phyloP scores from a whole-genome alignment of 2,329 filamentous ascomycete species.

The Penicillium sp. region DNA sequence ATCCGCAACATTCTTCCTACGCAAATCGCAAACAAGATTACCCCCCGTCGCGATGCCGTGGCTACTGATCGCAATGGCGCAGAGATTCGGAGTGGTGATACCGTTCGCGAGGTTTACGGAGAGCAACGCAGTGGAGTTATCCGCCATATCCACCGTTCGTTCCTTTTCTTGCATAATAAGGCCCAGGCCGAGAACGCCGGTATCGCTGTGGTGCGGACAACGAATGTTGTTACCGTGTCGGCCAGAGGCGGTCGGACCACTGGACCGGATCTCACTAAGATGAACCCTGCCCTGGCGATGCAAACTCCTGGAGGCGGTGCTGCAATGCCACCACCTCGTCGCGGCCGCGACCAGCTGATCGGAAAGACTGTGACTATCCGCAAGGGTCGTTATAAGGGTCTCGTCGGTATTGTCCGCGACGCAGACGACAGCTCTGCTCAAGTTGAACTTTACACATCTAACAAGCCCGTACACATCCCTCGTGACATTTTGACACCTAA shows the following conservation, averaged over 20 bases:
- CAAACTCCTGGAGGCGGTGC: conserved; percentile 54
- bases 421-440: conserved; percentile 82
- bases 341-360: conserved; percentile 76
- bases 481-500: conserved; percentile 83
- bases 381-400: conserved; percentile 85
- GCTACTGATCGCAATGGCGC: conserved; percentile 91
- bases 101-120: conserved; percentile 84
- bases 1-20: conserved; percentile 81
- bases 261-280: conserved; percentile 76
- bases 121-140: conserved; percentile 86
- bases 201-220: conserved; percentile 82
- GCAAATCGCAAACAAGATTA: conserved; percentile 86
- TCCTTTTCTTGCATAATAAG: conserved; percentile 83
- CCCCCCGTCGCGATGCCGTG: conserved; percentile 77
- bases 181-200: conserved; percentile 82
- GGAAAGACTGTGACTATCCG: conserved; percentile 89
- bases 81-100: conserved; percentile 88
- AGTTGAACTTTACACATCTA: conserved; percentile 91
- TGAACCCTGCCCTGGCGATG: conserved; percentile 87
- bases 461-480: conserved; percentile 81
- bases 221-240: conserved; percentile 85
- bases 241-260: conserved; percentile 83
- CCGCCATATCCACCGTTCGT: conserved; percentile 90
- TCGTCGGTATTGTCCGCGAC: conserved; percentile 94
- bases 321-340: conserved; percentile 68